phyloP scores from a whole-genome alignment of 1,284 basidiomycete genomes.

The Naganishia albida region DNA sequence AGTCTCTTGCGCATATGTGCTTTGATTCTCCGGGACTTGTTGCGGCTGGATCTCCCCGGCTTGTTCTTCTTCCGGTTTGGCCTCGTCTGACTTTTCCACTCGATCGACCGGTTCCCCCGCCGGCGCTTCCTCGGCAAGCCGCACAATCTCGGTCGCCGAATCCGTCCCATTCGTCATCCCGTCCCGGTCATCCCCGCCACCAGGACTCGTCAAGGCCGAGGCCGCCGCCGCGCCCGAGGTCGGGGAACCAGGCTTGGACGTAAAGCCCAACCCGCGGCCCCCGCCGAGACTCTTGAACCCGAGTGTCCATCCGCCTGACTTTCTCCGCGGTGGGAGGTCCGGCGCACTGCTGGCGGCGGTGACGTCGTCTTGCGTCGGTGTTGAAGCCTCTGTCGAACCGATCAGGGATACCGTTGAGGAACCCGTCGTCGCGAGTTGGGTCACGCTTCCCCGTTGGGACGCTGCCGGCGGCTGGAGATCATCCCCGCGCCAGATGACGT shows the following conservation, averaged over 20 bases:
- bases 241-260: background rate
- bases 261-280: conserved; percentile 14
- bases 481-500: conserved; percentile 83
- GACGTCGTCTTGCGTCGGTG: conserved; percentile 1
- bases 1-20: background rate
- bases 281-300: conserved; percentile 41
- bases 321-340: conserved; percentile 34
- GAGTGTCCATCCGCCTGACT: conserved; percentile 41
- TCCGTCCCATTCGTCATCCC: too few relatives aligned
- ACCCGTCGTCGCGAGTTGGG: conserved; percentile 5
- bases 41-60: background rate
- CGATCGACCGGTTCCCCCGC: background rate
- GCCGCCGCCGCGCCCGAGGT: background rate
- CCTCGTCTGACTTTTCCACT: background rate
- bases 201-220: conserved; percentile 2
- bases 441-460: conserved; percentile 11
- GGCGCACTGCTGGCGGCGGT: background rate
- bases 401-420: conserved; percentile 5
- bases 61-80: background rate
- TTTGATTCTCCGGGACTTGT: background rate
- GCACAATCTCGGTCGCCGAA: background rate
- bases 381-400: background rate
- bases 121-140: background rate
- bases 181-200: background rate
- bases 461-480: conserved; percentile 46